phyloP scores from a whole-genome alignment of 495 filamentous ascomycete genomes.

The Penicillium argentinense region DNA sequence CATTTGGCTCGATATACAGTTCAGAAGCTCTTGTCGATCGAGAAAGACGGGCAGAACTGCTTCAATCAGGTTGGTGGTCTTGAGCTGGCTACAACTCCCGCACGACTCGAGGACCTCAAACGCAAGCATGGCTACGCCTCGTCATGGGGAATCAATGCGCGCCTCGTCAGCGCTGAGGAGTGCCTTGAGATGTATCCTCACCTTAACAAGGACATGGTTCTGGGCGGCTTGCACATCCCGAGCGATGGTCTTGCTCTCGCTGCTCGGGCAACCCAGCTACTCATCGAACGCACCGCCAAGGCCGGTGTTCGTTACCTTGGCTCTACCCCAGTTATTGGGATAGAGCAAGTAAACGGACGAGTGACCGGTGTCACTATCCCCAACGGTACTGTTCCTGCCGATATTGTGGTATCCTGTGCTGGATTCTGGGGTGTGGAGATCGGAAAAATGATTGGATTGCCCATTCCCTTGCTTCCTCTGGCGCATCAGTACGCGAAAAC shows the following conservation, averaged over 20 bases:
- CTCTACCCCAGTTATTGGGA: conserved; percentile 45
- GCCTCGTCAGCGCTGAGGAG: conserved; percentile 41
- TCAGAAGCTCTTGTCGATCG: conserved; percentile 44
- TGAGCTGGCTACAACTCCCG: conserved; percentile 50
- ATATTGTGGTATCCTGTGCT: conserved; percentile 51
- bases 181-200: conserved; percentile 44
- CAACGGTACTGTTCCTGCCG: conserved; percentile 39
- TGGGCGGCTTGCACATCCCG: conserved; percentile 50
- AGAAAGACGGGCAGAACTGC: conserved; percentile 40
- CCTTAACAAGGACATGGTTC: conserved; percentile 43
- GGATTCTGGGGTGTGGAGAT: conserved; percentile 56
- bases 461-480: conserved; percentile 49
- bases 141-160: conserved; percentile 48
- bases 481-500: conserved; percentile 55
- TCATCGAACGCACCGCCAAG: conserved; percentile 45
- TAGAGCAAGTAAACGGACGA: conserved; percentile 29
- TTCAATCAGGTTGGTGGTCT: conserved; percentile 54
- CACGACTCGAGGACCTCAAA: conserved; percentile 50
- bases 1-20: conserved; percentile 48
- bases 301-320: conserved; percentile 50
- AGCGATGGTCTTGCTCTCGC: conserved; percentile 51
- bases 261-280: conserved; percentile 47
- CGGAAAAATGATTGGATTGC: conserved; percentile 49
- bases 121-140: conserved; percentile 49
- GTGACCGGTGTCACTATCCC: conserved; percentile 48